Conservation (phyloP, 164 flowering plant species). For the Nelumbo lutea region DNA sequence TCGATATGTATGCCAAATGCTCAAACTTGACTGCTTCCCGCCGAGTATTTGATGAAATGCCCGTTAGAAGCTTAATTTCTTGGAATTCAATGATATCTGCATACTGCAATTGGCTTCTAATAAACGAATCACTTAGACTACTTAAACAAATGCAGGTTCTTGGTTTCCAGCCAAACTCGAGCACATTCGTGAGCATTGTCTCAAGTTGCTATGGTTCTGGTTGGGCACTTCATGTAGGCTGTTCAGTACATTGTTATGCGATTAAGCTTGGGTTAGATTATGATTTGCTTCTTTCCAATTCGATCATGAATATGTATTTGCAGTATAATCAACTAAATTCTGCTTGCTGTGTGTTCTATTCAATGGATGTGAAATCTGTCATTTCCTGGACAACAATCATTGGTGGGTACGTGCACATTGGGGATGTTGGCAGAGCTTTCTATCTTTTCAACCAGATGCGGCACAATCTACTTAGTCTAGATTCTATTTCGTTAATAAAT, state of each 20-base stretch:
- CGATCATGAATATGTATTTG: conserved; percentile 30
- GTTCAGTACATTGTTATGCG: conserved; percentile 24
- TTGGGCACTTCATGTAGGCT: conserved; percentile 18
- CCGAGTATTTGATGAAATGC: conserved; percentile 38
- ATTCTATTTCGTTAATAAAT: conserved; percentile 21
- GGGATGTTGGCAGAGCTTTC: conserved; percentile 22
- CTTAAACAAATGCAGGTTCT: conserved; percentile 25
- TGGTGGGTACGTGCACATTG: conserved; percentile 20
- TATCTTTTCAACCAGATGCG: conserved; percentile 25
- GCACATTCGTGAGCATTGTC: conserved; percentile 24
- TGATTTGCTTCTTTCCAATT: conserved; percentile 27
- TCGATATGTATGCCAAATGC: conserved; percentile 27
- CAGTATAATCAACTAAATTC: conserved; percentile 12
- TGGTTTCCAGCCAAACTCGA: conserved; percentile 20
- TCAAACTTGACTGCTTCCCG: conserved; percentile 17
- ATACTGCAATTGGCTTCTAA: conserved; percentile 15
- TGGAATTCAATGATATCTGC: conserved; percentile 37
- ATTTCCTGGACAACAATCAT: conserved; percentile 40
- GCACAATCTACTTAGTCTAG: conserved; percentile 6
- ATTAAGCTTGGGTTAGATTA: conserved; percentile 22
- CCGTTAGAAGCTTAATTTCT: conserved; percentile 20
- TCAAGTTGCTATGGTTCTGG: conserved; percentile 18
- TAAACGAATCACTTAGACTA: conserved; percentile 19
- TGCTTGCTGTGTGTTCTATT: conserved; percentile 26
- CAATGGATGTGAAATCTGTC: conserved; percentile 23